These are phyloP conservation scores for Aureoboletus auriporus DNA, from an alignment of 768 basidiomycete species.

Conservation along the genomic window DNA sequence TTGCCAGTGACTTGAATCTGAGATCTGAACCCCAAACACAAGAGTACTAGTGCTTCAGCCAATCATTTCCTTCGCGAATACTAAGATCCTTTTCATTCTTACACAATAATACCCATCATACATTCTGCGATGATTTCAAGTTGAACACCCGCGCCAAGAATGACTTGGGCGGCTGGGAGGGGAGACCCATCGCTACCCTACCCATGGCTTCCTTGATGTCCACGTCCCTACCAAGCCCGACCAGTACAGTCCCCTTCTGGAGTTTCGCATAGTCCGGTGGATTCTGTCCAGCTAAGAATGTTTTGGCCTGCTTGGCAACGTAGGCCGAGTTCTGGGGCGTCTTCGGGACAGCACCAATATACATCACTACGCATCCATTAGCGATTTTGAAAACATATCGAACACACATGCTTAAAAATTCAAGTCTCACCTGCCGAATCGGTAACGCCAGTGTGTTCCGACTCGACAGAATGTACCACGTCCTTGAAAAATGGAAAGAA, in stretches of 20 bases:
- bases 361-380: slow-evolving; percentile 52
- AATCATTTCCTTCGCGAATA: no score
- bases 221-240: slow-evolving; percentile 35
- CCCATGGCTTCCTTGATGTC: slow-evolving; percentile 36
- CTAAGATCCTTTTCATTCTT: no score
- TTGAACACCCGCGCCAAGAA: no score
- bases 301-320: slow-evolving; percentile 55
- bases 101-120: no score
- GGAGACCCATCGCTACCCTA: slow-evolving; percentile 43
- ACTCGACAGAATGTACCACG: slow-evolving; percentile 44
- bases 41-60: no score
- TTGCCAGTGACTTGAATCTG: no score
- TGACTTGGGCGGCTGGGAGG: no score
- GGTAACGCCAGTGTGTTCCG: slow-evolving; percentile 46
- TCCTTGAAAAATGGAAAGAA: slow-evolving; percentile 33
- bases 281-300: slow-evolving; percentile 55
- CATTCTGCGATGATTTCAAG: no score
- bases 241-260: slow-evolving; percentile 36
- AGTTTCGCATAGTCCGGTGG: slow-evolving; percentile 70
- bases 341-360: slow-evolving; percentile 68
- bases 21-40: no score
- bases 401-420: not conserved
- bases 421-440: slow-evolving; percentile 52
- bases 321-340: slow-evolving; percentile 62
- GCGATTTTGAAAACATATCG: not conserved